phyloP scores from a whole-genome alignment of 805 yeast species.

The Saturnispora serradocipensis region DNA sequence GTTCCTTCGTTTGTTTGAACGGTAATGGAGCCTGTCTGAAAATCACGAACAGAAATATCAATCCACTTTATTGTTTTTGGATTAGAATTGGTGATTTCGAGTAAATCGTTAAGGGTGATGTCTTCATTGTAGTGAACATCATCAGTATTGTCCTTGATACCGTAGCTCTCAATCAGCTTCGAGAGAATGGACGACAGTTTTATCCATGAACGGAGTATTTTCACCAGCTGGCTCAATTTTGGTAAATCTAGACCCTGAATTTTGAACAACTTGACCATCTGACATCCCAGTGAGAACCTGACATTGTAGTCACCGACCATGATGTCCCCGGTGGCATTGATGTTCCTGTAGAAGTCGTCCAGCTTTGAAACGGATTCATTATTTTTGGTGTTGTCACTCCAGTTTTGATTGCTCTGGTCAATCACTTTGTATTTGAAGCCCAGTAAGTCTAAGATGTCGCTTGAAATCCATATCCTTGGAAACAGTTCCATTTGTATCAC shows the following conservation, averaged over 20 bases:
- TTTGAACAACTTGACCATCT: conserved; percentile 22
- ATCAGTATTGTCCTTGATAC: background rate
- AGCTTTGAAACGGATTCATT: conserved; percentile 7
- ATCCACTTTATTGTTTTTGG: background rate
- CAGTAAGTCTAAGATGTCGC: conserved; percentile 20
- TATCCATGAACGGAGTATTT: conserved; percentile 23
- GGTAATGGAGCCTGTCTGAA: background rate
- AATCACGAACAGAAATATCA: conserved; percentile 2
- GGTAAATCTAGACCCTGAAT: conserved; percentile 19
- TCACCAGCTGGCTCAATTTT: conserved; percentile 14
- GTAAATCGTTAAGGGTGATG: background rate
- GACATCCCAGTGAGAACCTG: conserved; percentile 22
- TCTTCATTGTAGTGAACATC: background rate
- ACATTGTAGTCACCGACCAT: background rate
- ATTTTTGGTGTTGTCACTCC: conserved; percentile 11
- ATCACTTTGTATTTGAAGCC: conserved; percentile 20
- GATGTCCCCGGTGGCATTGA: conserved; percentile 12
- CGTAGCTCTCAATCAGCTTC: conserved; percentile 8
- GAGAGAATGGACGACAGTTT: conserved; percentile 19
- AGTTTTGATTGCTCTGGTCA: conserved; percentile 18
- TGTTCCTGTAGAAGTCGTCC: conserved; percentile 15
- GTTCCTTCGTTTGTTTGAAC: background rate
- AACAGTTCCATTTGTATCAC: conserved; percentile 23
- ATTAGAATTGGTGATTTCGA: background rate
- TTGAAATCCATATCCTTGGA: conserved; percentile 28